Percentiles rank a stretch among this genome's conserved stretches.
phyloP scores from a whole-genome alignment of 1,139 yeast genomes.

The Kodamaea plutei region DNA sequence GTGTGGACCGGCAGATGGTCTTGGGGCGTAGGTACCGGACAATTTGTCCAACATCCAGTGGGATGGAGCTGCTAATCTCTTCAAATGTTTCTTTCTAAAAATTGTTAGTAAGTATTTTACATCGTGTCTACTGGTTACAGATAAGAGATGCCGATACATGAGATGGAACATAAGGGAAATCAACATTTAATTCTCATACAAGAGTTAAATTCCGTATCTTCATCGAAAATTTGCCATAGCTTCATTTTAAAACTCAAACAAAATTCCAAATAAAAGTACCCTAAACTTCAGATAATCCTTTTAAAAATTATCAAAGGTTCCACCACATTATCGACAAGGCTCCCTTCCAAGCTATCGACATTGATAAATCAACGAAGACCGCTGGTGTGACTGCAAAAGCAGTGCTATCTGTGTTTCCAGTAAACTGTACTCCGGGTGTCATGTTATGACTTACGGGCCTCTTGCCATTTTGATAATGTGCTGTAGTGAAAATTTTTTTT shows the following conservation, averaged over 20 bases:
- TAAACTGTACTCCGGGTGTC: constrained; percentile 10
- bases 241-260: no score
- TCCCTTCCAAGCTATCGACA: constrained; percentile 28
- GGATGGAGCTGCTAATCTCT: constrained; percentile 99
- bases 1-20: constrained; percentile 99
- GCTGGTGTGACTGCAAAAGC: constrained; percentile 18
- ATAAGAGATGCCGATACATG: not conserved
- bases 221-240: no score
- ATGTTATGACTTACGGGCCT: constrained; percentile 87
- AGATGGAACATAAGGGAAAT: not conserved
- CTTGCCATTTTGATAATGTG: constrained; percentile 70
- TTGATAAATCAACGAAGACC: constrained; percentile 6
- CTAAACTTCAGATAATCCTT: no score
- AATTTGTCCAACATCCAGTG: constrained; percentile 99
- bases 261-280: no score
- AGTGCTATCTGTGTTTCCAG: constrained; percentile 15
- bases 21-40: constrained; percentile 99
- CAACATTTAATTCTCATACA: constrained; percentile 1
- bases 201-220: constrained; percentile 1
- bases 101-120: constrained; percentile 34
- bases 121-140: constrained; percentile 5
- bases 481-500: no score
- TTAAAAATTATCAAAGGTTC: no score
- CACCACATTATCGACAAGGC: constrained; percentile 35
- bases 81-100: constrained; percentile 85